phyloP scores from a whole-genome alignment of 2,329 filamentous ascomycete species.

The Colletotrichum eleusines region DNA sequence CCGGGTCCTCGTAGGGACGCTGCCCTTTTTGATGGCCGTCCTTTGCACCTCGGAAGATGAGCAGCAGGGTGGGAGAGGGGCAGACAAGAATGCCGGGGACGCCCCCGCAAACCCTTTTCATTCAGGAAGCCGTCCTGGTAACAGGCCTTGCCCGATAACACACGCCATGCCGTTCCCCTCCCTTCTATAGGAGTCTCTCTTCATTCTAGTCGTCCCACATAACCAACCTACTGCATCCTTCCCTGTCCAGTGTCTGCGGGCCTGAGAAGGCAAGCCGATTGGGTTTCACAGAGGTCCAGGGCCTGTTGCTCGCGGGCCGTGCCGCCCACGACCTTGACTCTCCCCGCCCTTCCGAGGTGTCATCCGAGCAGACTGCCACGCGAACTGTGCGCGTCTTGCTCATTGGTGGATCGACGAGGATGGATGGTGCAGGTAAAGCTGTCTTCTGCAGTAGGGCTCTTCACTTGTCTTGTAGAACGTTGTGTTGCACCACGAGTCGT shows the following conservation, averaged over 20 bases:
- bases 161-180: neutral
- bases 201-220: slow-evolving; percentile 8
- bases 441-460: neutral
- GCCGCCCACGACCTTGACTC: no score
- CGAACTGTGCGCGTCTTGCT: neutral
- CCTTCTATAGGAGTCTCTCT: neutral
- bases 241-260: slow-evolving; percentile 31
- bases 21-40: neutral
- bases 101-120: slow-evolving; percentile 9
- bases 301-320: slow-evolving; percentile 27
- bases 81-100: slow-evolving; percentile 23
- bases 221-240: slow-evolving; percentile 25
- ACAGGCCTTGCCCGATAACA: neutral
- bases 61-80: neutral
- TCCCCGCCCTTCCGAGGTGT: slow-evolving; percentile 20
- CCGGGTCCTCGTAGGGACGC: no score
- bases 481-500: neutral
- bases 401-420: slow-evolving; percentile 3
- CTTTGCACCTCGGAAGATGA: no score
- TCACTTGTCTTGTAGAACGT: neutral
- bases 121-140: slow-evolving; percentile 6
- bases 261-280: neutral
- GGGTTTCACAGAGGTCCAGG: neutral
- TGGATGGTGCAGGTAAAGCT: neutral
- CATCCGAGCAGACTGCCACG: slow-evolving; percentile 16